Conservation (phyloP, 2,329 filamentous ascomycete genomes). For the Fusarium chlamydosporum region DNA sequence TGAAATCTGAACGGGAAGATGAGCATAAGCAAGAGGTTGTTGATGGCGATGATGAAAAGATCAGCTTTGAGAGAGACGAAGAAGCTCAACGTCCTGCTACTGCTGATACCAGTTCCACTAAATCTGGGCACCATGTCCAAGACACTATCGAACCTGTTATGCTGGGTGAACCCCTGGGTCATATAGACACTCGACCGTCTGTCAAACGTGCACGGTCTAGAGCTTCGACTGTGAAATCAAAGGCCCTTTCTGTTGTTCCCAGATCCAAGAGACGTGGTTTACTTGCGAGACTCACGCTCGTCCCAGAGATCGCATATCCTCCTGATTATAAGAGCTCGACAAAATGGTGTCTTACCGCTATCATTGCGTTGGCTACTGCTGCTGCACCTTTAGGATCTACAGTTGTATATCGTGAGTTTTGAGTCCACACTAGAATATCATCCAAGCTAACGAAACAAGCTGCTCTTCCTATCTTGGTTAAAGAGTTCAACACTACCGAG, state of each 20-base stretch:
- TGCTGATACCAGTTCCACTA: conserved; percentile 33
- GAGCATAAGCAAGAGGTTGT: conserved; percentile 5
- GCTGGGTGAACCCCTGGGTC: conserved; percentile 44
- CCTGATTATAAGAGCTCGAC: conserved; percentile 78
- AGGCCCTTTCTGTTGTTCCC: conserved; percentile 59
- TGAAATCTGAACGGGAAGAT: conserved; percentile 28
- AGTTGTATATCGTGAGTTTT: conserved; percentile 80
- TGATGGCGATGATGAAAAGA: conserved; percentile 30
- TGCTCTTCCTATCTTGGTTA: conserved; percentile 74
- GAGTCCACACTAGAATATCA: neutral
- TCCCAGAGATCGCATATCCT: conserved; percentile 84
- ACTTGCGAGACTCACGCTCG: conserved; percentile 76
- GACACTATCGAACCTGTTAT: conserved; percentile 43
- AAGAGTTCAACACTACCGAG: conserved; percentile 71
- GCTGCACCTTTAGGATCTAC: conserved; percentile 86
- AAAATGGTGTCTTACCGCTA: conserved; percentile 88
- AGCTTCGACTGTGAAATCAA: conserved; percentile 58
- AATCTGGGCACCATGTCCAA: conserved; percentile 30
- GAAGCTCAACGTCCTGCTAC: conserved; percentile 28
- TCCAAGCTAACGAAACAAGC: conserved; percentile 62
- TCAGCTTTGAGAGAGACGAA: conserved; percentile 32
- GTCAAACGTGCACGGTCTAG: conserved; percentile 50
- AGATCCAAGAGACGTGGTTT: conserved; percentile 74
- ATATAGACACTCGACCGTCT: conserved; percentile 44
- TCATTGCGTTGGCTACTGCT: conserved; percentile 82